Evolutionary conservation across 345 rosid genomes (phyloP), one percentile per base, ranked within the genome.

Genomic region (Hevea brasiliensis): DNA sequence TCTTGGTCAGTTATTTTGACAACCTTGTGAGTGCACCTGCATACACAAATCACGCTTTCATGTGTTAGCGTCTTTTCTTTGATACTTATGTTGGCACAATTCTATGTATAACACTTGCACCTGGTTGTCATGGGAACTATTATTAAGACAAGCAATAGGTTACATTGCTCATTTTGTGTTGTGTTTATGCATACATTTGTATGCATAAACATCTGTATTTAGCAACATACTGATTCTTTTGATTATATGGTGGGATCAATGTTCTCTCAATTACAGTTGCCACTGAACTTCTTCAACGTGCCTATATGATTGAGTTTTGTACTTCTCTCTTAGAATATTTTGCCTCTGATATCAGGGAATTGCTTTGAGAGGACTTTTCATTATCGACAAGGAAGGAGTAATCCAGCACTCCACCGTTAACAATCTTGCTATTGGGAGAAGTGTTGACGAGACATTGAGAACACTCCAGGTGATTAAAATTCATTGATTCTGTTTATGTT

Each of bases 321-420:
- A 9, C 21, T 8, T n/a, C 55, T 51, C 21, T 71, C 54, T 61
- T 68, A 17, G 9, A 57, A 74, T 42, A 29, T 63, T 57, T 64
- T 18, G 35, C 74, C 75, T 53, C n/a, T 44, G 32, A 64, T 8
- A 68, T 69, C 84, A 95, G 98, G 99, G 98, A 75, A 86, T 95
- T 74, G 99, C 98, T 59, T 68, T 95, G 84, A 85, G 99, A 76
- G 98, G 98, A 29, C 96, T 95, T 20, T 95, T 95, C 83, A 87
- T 93, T 70, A 95, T 96, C 65, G 99, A 96, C 85, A 96, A 92
- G 85, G 97, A 91, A 79, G 98, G 98, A 80, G 86, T 90, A 67
- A 95, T 95, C 80, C 98, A 91, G 74, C 98, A 96, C 79, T 89
- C 98, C 47, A 96, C 99, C 77, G 90, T 93, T 77, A 96, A 96